phyloP scores from a whole-genome alignment of 2,329 filamentous ascomycete genomes.

The Claviceps citrina region DNA sequence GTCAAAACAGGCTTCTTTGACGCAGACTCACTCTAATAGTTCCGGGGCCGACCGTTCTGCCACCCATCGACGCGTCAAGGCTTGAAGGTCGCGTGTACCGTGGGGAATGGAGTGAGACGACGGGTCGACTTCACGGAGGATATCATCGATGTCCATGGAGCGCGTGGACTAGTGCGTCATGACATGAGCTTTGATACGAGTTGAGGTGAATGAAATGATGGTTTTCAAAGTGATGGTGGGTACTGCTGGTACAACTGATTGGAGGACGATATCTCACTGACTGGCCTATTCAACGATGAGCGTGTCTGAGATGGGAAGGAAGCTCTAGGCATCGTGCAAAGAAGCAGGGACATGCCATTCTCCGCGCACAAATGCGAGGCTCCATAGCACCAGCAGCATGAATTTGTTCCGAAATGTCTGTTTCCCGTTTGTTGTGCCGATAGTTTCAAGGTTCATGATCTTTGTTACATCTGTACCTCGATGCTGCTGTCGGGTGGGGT shows the following conservation, averaged over 20 bases:
- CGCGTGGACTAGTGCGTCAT: neutral
- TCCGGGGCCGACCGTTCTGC: conserved; percentile 83
- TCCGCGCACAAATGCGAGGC: too few species aligned
- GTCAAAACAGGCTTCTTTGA: neutral
- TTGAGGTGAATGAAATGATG: neutral
- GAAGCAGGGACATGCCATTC: too few species aligned
- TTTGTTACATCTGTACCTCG: too few species aligned
- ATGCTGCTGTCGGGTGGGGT: neutral
- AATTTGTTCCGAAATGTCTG: too few species aligned
- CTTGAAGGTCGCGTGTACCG: conserved; percentile 64
- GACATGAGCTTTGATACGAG: neutral
- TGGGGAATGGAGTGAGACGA: conserved; percentile 36
- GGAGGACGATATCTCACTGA: too few species aligned
- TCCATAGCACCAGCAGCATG: too few species aligned
- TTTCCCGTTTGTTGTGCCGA: too few species aligned
- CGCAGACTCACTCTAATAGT: conserved; percentile 52
- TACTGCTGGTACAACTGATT: too few species aligned
- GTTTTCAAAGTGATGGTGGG: neutral
- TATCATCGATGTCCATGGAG: conserved; percentile 65
- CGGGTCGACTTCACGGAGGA: conserved; percentile 58
- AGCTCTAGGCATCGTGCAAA: too few species aligned
- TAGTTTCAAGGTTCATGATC: too few species aligned
- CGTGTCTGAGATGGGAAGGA: too few species aligned
- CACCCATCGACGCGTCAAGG: conserved; percentile 81
- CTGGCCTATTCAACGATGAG: too few species aligned